Evolutionary conservation across 2,329 filamentous ascomycete genomes (phyloP).

Genomic region (Sphaerostilbella broomeana): DNA sequence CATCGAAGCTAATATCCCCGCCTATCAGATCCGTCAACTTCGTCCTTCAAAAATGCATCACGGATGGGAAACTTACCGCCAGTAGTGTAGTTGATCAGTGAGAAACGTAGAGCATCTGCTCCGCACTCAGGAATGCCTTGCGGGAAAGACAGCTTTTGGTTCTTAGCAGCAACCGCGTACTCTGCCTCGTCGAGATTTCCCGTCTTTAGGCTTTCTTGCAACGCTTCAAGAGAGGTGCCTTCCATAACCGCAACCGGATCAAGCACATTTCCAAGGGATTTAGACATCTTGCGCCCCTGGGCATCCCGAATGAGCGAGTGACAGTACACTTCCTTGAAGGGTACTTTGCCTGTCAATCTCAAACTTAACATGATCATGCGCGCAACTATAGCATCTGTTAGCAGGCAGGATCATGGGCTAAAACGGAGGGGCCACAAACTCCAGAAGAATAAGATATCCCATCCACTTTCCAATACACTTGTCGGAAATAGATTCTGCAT

Average conservation of each 20-base stretch:
- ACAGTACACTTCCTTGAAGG: slow-evolving; percentile 85
- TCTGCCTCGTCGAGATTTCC: slow-evolving; percentile 77
- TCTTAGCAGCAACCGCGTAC: slow-evolving; percentile 70
- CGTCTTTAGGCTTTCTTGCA: slow-evolving; percentile 66
- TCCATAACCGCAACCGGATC: slow-evolving; percentile 82
- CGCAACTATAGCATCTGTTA: too few species aligned
- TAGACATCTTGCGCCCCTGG: slow-evolving; percentile 87
- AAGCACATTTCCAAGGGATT: slow-evolving; percentile 83
- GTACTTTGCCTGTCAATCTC: slow-evolving; percentile 80
- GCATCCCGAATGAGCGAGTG: slow-evolving; percentile 77
- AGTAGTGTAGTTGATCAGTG: slow-evolving; percentile 78
- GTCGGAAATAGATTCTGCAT: slow-evolving; percentile 74
- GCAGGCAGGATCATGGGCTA: too few species aligned
- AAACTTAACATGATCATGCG: slow-evolving; percentile 86
- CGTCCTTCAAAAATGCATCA: too few species aligned
- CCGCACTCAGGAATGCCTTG: slow-evolving; percentile 83
- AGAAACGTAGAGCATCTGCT: slow-evolving; percentile 77
- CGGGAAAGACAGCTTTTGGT: slow-evolving; percentile 81
- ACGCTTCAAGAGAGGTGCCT: slow-evolving; percentile 63
- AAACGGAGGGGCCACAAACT: too few species aligned
- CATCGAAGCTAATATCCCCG: slow-evolving; percentile 72
- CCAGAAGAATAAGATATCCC: slow-evolving; percentile 68
- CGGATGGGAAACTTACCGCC: too few species aligned
- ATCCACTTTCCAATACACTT: slow-evolving; percentile 75
- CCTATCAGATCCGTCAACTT: too few species aligned